Evolutionary conservation across 208 protist genomes (phyloP), one percentile per base, ranked within the genome.

Genomic region (Leishmania arabica): DNA sequence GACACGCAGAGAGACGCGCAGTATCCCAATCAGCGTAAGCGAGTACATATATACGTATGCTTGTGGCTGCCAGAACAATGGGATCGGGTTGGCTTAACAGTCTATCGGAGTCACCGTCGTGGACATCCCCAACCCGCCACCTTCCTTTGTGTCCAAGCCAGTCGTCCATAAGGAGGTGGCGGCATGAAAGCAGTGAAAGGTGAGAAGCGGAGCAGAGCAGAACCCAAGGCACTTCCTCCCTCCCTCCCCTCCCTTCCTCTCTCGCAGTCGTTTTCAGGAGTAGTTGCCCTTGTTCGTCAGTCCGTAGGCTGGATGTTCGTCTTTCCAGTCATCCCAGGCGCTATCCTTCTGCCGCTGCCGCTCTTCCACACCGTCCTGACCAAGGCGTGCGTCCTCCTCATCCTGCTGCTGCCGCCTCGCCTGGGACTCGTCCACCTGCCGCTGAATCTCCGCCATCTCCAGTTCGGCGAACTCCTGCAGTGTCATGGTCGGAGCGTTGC

Each of bases 251-350:
- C 19, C 37, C 53, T 31, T 0, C 21, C 31, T 77, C 47, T 62
- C 42, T 54, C 34, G 1, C 40, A 24, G 6, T 54, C 51, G 15
- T 21, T 21, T 60, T 92, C 82, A 97, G 42, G 93, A 87, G 84
- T 96, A 97, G 84, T 97, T 97, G 37, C 95, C 95, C 83, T 93
- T 94, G 70, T 90, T 90, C 4, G 92, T 95, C 31, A 89, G 56
- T 17, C 95, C 95, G 80, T 91, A 93, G 17, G 91, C 89, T 34
- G 95, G 90, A 82, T 97, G 86, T 47, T 91, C 92, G 66, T 97
- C 95, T 83, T 95, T 95, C 95, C 95, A 97, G 73, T 97, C 82
- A 7, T 86, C 86, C 90, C 93, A 92, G 54, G 75, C 69, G 69
- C 85, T 90, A 80, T 95, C 91, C 84, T 95, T 95, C 79, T 95